Percentiles rank a stretch among this genome's conserved stretches.
phyloP scores from a whole-genome alignment of 768 basidiomycete species.

The Collybia sordida region DNA sequence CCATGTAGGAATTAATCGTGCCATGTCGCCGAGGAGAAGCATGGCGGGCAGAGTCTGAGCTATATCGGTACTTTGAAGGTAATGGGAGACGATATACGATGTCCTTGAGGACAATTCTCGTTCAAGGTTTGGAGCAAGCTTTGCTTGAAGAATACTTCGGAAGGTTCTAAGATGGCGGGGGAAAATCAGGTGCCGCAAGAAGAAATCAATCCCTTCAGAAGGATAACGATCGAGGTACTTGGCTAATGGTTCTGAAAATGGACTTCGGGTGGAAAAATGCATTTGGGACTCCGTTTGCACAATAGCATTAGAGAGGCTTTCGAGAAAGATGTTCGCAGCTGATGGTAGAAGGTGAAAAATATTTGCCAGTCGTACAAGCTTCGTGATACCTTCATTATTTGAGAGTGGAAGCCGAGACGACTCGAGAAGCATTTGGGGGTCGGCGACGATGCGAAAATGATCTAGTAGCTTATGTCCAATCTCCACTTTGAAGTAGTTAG shows the following conservation, averaged over 20 bases:
- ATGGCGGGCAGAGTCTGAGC: constrained; percentile 67
- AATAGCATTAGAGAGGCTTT: constrained; percentile 81
- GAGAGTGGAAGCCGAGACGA: constrained; percentile 78
- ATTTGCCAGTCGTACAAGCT: constrained; percentile 93
- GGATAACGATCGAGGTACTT: constrained; percentile 92
- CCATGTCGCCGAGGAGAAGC: constrained; percentile 75
- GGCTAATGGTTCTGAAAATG: constrained; percentile 91
- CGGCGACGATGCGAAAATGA: constrained; percentile 91
- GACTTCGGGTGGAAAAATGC: constrained; percentile 86
- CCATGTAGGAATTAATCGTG: constrained; percentile 68
- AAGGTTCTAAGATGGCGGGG: constrained; percentile 81
- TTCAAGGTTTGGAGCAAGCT: constrained; percentile 72
- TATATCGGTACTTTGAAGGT: constrained; percentile 49
- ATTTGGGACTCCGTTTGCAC: constrained; percentile 92
- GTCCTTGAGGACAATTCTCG: constrained; percentile 67
- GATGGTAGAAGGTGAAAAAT: constrained; percentile 96
- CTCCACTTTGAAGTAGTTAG: constrained; percentile 99
- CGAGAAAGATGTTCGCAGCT: constrained; percentile 89
- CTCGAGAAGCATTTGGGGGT: constrained; percentile 78
- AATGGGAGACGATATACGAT: constrained; percentile 47
- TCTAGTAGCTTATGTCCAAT: constrained; percentile 97
- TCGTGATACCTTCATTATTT: constrained; percentile 89
- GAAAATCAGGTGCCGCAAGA: constrained; percentile 76
- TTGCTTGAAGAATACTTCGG: constrained; percentile 78
- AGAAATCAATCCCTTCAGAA: constrained; percentile 79